Conservation (phyloP, 2,329 filamentous ascomycete species). For the Myrmaecium sp. region DNA sequence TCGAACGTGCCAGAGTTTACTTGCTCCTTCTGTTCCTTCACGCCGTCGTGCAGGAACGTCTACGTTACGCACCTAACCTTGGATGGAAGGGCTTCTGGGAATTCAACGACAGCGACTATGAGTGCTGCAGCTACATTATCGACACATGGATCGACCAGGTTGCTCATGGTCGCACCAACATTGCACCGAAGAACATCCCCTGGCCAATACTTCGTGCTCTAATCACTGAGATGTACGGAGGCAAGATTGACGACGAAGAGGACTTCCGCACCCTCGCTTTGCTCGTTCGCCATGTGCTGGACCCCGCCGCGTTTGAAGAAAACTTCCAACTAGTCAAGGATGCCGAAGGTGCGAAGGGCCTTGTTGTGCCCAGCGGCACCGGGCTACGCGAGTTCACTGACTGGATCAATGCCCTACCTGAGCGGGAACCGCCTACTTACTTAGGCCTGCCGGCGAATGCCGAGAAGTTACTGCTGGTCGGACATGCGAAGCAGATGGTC, state of each 20-base stretch:
- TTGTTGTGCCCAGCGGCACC: conserved; percentile 66
- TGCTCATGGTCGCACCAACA: conserved; percentile 73
- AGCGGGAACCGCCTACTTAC: conserved; percentile 91
- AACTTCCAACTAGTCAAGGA: conserved; percentile 76
- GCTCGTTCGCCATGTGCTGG: conserved; percentile 65
- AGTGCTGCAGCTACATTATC: conserved; percentile 91
- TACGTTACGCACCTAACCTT: conserved; percentile 82
- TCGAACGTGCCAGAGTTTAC: conserved; percentile 81
- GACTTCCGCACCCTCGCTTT: conserved; percentile 61
- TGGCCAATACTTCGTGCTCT: conserved; percentile 92
- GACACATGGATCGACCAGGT: conserved; percentile 83
- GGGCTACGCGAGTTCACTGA: conserved; percentile 69
- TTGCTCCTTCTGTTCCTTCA: conserved; percentile 86
- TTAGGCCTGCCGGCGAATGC: conserved; percentile 87
- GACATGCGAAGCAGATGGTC: conserved; percentile 71
- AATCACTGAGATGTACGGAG: conserved; percentile 87
- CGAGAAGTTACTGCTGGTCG: conserved; percentile 84
- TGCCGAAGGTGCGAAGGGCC: conserved; percentile 37
- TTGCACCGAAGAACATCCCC: conserved; percentile 82
- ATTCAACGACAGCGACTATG: conserved; percentile 98
- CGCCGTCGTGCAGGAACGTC: conserved; percentile 83
- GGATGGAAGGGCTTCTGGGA: conserved; percentile 99
- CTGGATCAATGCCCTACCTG: conserved; percentile 84
- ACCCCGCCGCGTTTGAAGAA: conserved; percentile 77
- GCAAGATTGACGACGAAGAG: conserved; percentile 83